Percentiles rank a stretch among this genome's conserved stretches.
Conservation (phyloP, 1,284 basidiomycete genomes). For the Moniliophthora roreri region DNA sequence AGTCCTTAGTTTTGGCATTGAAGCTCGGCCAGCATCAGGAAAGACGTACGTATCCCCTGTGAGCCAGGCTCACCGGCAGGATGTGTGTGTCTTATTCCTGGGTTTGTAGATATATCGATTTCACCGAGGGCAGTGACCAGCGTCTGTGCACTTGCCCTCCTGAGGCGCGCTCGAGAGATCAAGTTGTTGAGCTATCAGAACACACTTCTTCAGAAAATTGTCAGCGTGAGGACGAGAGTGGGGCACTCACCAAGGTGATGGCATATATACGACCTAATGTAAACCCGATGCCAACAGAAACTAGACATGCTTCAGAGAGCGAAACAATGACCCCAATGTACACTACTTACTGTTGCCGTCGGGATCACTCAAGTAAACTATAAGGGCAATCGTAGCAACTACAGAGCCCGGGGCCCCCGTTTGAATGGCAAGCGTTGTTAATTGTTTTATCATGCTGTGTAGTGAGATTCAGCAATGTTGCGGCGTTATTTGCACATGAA, state of each 20-base stretch:
- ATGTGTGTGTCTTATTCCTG: neutral
- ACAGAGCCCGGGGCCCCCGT: neutral
- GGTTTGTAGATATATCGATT: neutral
- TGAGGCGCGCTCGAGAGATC: neutral
- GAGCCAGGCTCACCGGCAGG: no score
- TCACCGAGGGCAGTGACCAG: neutral
- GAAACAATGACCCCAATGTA: no score
- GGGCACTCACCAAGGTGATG: slow-evolving; percentile 4
- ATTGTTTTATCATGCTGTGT: neutral
- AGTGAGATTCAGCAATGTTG: no score
- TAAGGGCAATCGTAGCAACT: neutral
- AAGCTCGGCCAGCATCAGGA: no score
- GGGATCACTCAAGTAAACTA: neutral
- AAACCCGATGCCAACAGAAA: slow-evolving; percentile 6
- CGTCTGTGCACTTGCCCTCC: neutral
- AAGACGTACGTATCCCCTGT: no score
- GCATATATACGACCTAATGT: slow-evolving; percentile 1
- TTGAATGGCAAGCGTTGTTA: neutral
- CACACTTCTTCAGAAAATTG: no score
- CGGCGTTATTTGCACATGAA: no score
- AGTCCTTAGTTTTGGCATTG: no score
- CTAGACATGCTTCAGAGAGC: neutral
- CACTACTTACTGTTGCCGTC: neutral
- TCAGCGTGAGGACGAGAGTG: no score
- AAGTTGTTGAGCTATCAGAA: neutral